These are phyloP conservation scores for Aechmea fasciata DNA, from an alignment of 176 grass and related monocot genomes.

Conservation along the genomic window DNA sequence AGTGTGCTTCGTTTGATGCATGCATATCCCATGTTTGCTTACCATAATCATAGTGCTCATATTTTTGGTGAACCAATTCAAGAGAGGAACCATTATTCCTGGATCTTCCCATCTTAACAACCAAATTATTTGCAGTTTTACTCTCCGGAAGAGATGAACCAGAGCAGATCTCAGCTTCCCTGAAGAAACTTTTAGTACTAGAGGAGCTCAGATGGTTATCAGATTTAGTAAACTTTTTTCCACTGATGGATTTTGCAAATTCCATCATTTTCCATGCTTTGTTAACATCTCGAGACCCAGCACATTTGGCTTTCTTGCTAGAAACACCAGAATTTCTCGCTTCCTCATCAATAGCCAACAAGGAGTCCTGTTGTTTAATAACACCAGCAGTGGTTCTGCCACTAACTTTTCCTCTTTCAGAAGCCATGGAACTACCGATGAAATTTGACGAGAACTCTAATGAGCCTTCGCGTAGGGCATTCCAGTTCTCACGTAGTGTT, in stretches of 20 bases:
- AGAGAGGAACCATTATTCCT: constrained; percentile 8
- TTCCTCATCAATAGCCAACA: not conserved
- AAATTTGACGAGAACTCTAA: constrained; percentile 30
- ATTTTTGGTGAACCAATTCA: not conserved
- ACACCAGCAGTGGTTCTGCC: not conserved
- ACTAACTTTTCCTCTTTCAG: constrained; percentile 11
- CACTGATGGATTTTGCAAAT: constrained; percentile 35
- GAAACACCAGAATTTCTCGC: not conserved
- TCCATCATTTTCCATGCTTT: constrained; percentile 88
- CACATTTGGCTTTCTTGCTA: constrained; percentile 12
- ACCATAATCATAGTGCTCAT: not conserved
- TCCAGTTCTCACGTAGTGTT: constrained; percentile 47
- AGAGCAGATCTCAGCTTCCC: not conserved
- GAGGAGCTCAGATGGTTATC: constrained; percentile 8
- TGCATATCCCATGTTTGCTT: not conserved
- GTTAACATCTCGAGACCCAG: constrained; percentile 16
- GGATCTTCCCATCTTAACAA: constrained; percentile 15
- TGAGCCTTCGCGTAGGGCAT: constrained; percentile 39
- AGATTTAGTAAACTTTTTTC: constrained; percentile 23
- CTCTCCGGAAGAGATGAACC: not conserved
- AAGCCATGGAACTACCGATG: not conserved
- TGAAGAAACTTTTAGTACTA: constrained; percentile 7
- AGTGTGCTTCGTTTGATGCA: not conserved
- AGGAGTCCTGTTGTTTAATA: not conserved
- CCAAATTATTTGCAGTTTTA: not conserved